These are phyloP conservation scores for Austroboletus eburneus DNA, from an alignment of 768 basidiomycete species.

Conservation along the genomic window DNA sequence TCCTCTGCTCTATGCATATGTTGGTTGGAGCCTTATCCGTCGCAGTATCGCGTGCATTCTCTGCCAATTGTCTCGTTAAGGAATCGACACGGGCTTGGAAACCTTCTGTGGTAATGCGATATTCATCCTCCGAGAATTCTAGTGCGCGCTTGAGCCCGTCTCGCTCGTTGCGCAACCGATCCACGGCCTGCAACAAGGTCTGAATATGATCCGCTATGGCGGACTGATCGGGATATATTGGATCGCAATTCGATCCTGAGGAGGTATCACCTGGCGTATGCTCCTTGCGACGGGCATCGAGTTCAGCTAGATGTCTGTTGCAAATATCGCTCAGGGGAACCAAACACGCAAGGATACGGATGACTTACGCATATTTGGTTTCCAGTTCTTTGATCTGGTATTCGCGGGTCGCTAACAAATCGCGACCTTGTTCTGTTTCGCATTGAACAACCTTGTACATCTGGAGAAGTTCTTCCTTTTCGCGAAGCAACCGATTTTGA, in stretches of 20 bases:
- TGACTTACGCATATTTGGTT: conserved; percentile 25
- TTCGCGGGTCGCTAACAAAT: conserved; percentile 19
- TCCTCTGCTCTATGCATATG: conserved; percentile 8
- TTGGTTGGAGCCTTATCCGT: conserved; percentile 1
- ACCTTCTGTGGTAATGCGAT: conserved; percentile 57
- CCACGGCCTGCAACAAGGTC: conserved; percentile 56
- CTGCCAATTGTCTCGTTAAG: conserved; percentile 23
- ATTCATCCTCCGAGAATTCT: conserved; percentile 66
- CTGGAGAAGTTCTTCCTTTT: conserved; percentile 49
- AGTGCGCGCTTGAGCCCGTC: conserved; percentile 59
- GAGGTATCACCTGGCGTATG: not conserved
- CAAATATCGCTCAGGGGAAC: not conserved
- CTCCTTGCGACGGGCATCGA: conserved; percentile 6
- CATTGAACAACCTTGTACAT: conserved; percentile 37
- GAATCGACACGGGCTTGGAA: conserved; percentile 47
- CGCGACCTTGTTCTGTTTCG: conserved; percentile 27
- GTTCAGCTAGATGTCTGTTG: conserved; percentile 18
- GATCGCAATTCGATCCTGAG: not conserved
- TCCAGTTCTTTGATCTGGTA: conserved; percentile 24
- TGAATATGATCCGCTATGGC: conserved; percentile 42
- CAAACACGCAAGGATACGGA: not conserved
- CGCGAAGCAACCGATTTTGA: conserved; percentile 43
- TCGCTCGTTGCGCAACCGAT: conserved; percentile 65
- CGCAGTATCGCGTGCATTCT: conserved; percentile 17
- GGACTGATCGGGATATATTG: conserved; percentile 16